phyloP scores from a whole-genome alignment of 2,329 filamentous ascomycete species.

The Colletotrichum endophyticum region DNA sequence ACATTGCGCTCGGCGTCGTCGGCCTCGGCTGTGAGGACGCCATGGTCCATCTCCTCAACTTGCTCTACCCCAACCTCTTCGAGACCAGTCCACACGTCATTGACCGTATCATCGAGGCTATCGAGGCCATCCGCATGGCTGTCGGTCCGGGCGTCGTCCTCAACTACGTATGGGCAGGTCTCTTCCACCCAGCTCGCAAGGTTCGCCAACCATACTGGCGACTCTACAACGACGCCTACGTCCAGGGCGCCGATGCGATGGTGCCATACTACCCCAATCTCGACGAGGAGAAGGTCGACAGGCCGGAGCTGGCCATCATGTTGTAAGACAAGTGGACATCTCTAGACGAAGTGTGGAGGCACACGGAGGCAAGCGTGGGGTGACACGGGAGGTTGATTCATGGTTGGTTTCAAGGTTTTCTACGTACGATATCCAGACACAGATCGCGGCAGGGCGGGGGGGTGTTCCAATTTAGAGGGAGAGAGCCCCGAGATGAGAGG shows the following conservation, averaged over 20 bases:
- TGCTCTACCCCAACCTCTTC: constrained; percentile 96
- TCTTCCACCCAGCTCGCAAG: constrained; percentile 96
- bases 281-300: constrained; percentile 78
- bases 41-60: constrained; percentile 96
- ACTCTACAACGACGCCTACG: constrained; percentile 96
- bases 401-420: not conserved
- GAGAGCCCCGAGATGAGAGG: not conserved
- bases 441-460: not conserved
- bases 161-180: constrained; percentile 97
- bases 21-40: constrained; percentile 97
- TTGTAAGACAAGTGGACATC: constrained; percentile 55
- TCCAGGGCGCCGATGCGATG: constrained; percentile 91
- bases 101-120: constrained; percentile 95
- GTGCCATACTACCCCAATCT: constrained; percentile 94
- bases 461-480: not conserved
- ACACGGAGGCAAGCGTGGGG: not conserved
- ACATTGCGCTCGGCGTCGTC: constrained; percentile 96
- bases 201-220: constrained; percentile 96
- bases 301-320: constrained; percentile 83
- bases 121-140: constrained; percentile 93
- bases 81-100: constrained; percentile 99
- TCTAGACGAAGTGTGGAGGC: not conserved
- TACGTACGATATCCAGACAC: not conserved
- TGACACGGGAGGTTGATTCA: not conserved
- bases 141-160: constrained; percentile 91